Base-by-base conservation (phyloP, 2,329 filamentous ascomycete genomes). In the Aspergillus sp. region DNA sequence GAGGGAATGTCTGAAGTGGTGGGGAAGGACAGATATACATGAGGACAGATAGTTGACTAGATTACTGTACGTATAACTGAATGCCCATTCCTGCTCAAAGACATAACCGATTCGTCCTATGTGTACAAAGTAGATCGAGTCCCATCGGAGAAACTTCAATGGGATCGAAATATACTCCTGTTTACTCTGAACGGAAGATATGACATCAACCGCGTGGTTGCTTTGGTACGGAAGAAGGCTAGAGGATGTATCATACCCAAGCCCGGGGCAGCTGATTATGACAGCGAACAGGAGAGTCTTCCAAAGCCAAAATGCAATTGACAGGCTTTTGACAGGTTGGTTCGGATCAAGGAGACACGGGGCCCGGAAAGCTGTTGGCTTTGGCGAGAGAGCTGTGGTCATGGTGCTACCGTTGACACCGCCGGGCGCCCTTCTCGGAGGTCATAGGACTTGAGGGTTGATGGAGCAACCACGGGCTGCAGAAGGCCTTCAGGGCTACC, bases 71-170 rank as follows among this genome's bases (percentile, higher is more conserved):
- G 78, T 77, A 74, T 81, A 83, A 50, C 84, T 83, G 72, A 86
- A 88, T 1, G 85, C 85, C 85, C 85, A 88, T 70, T 87, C 84
- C 69, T 88, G 85, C 69, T 88, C 85, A 68, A 80, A 83, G 2
- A 84, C 62, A 62, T 85, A 81, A 5, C 83, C 84, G 26, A 80
- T 72, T 55, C 80, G 70, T 3, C 83, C 81, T 54, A 79, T 75
- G 53, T 80, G 78, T 5, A 81, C 71, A 66, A 83, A 88, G 65
- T 88, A 88, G 56, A 88, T 75, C 3, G 81, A 81, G 69, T 88
- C 85, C 85, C 85, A 88, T 65, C 84, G 74, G 3, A 81, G 78
- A 44, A 87, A 76, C 53, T 79, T 82, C 61, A 62, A 70, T 55
- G 64, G 78, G 55, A 63, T 54, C 0, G 67, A 61, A 13, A 69